These are phyloP conservation scores for Leccinum imitatum DNA, from an alignment of 768 basidiomycete species.

Conservation along the genomic window DNA sequence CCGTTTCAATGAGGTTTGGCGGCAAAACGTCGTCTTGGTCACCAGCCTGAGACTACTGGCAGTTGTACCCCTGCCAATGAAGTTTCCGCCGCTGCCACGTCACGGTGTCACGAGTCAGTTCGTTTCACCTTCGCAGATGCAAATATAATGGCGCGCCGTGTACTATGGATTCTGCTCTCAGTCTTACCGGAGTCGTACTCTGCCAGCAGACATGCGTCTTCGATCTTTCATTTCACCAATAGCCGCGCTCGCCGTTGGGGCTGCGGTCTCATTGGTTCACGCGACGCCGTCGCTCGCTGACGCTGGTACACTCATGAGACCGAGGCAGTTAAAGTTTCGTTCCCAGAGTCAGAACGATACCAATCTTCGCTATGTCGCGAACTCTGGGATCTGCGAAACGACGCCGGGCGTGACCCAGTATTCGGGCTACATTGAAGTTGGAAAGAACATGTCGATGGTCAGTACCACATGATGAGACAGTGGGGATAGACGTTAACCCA, in stretches of 20 bases:
- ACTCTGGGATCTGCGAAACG: constrained; percentile 67
- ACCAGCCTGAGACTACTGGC: no score
- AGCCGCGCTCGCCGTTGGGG: background rate
- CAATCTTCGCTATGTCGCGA: constrained; percentile 47
- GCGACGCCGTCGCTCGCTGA: background rate
- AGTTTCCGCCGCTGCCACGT: no score
- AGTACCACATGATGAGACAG: constrained; percentile 4
- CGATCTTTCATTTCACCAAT: background rate
- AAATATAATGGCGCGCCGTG: background rate
- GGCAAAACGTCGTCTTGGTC: no score
- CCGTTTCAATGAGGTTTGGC: no score
- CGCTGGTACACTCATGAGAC: no score
- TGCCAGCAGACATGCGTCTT: constrained; percentile 17
- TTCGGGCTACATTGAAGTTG: constrained; percentile 63
- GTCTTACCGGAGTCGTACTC: background rate
- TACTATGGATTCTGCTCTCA: background rate
- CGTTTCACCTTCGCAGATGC: background rate
- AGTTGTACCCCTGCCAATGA: no score
- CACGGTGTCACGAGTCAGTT: no score
- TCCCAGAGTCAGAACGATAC: constrained; percentile 25
- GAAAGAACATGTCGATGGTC: constrained; percentile 59
- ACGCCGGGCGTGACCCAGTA: constrained; percentile 58
- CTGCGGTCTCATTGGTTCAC: background rate
- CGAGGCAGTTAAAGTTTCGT: constrained; percentile 5
- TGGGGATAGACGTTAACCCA: constrained; percentile 1